These are phyloP conservation scores for Nothomitra cinnamomea DNA, from an alignment of 2,329 filamentous ascomycete species.

Conservation along the genomic window DNA sequence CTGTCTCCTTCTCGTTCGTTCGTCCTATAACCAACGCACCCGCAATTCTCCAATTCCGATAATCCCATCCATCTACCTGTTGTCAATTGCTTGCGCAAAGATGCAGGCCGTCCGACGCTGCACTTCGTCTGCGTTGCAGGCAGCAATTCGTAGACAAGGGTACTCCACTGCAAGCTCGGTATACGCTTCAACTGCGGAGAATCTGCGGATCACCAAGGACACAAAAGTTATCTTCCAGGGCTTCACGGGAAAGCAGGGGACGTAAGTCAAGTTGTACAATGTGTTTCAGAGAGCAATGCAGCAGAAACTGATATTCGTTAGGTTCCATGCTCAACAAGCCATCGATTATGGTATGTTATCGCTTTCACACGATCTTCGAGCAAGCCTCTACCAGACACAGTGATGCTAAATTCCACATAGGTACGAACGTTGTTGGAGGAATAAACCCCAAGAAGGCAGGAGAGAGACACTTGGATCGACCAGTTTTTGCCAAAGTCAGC, in stretches of 20 bases:
- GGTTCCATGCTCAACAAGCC: conserved; percentile 93
- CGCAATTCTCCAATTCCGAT: neutral
- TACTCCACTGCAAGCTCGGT: conserved; percentile 57
- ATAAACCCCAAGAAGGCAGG: conserved; percentile 99
- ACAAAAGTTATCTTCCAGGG: conserved; percentile 96
- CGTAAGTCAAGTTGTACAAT: conserved; percentile 23
- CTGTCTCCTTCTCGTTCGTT: neutral
- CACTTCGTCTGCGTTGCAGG: conserved; percentile 48
- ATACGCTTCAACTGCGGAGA: conserved; percentile 58
- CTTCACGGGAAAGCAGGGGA: conserved; percentile 94
- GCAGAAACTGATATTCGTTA: conserved; percentile 23
- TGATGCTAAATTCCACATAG: conserved; percentile 26
- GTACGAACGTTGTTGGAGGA: conserved; percentile 93
- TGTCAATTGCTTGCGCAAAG: conserved; percentile 19
- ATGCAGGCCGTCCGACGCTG: conserved; percentile 81
- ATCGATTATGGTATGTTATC: conserved; percentile 77
- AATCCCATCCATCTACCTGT: neutral
- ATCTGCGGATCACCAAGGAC: conserved; percentile 81
- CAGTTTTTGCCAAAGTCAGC: conserved; percentile 78
- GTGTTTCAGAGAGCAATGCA: conserved; percentile 12
- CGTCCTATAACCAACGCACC: neutral
- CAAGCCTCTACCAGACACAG: neutral
- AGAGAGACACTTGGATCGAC: conserved; percentile 69
- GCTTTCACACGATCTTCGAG: neutral
- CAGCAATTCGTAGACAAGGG: conserved; percentile 51